phyloP scores from a whole-genome alignment of 2,329 filamentous ascomycete genomes.

The Hirsutella thompsonii region DNA sequence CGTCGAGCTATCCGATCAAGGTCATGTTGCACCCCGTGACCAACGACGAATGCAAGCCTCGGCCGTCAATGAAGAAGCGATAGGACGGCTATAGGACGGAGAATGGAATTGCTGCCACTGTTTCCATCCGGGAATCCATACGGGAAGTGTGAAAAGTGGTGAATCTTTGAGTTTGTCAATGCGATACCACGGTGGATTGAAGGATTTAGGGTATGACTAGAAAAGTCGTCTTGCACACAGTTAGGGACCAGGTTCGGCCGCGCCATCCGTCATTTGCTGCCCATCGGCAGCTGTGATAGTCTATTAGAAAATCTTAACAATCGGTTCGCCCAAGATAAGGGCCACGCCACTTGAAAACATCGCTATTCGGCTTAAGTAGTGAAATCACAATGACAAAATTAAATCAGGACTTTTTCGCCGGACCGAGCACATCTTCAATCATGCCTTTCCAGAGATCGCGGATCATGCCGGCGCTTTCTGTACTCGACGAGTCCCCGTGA shows the following conservation, averaged over 20 bases:
- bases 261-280: no score
- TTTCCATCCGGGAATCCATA: neutral
- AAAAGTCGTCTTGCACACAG: no score
- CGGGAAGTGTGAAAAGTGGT: no score
- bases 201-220: no score
- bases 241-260: no score
- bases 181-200: no score
- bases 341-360: neutral
- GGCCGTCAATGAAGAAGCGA: conserved; percentile 47
- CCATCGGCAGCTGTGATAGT: no score
- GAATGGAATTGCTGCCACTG: neutral
- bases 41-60: conserved; percentile 47
- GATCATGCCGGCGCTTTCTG: conserved; percentile 31
- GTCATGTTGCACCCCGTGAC: conserved; percentile 73
- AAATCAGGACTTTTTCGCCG: conserved; percentile 8
- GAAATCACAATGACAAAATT: neutral
- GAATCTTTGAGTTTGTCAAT: no score
- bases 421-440: conserved; percentile 32
- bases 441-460: conserved; percentile 43
- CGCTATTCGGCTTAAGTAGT: no score
- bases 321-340: neutral
- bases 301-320: no score
- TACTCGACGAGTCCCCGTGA: conserved; percentile 9
- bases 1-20: conserved; percentile 59
- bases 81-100: conserved; percentile 15